Evolutionary conservation across 306 rosid genomes (phyloP).

Genomic region (Begonia peltatifolia): DNA sequence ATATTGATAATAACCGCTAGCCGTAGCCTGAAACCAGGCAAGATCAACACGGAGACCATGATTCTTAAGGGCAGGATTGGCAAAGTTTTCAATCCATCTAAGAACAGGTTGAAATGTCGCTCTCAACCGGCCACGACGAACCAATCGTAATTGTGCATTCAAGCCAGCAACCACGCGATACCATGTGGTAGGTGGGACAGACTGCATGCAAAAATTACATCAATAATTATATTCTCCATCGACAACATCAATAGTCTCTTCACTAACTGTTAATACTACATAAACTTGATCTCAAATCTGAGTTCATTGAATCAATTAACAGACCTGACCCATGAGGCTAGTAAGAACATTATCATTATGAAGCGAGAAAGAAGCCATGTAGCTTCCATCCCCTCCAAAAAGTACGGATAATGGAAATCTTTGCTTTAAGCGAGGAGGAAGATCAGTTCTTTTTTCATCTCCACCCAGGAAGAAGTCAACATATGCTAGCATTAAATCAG

Average conservation of each 20-base stretch:
- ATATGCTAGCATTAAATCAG: conserved; percentile 92
- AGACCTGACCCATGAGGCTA: conserved; percentile 97
- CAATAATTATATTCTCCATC: not conserved
- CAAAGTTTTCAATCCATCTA: conserved; percentile 81
- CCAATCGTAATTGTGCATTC: conserved; percentile 89
- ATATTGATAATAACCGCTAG: conserved; percentile 85
- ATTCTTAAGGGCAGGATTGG: conserved; percentile 69
- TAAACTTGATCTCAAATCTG: conserved; percentile 1
- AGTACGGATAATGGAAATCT: conserved; percentile 75
- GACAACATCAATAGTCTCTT: not conserved
- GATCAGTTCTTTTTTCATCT: conserved; percentile 91
- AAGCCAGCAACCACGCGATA: conserved; percentile 90
- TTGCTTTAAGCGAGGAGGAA: conserved; percentile 72
- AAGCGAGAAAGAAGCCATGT: conserved; percentile 86
- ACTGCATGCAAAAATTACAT: conserved; percentile 26
- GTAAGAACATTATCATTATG: conserved; percentile 84
- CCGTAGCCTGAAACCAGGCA: conserved; percentile 83
- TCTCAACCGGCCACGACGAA: conserved; percentile 76
- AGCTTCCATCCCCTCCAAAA: conserved; percentile 98
- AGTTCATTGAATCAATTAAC: conserved; percentile 18
- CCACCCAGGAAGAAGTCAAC: conserved; percentile 96
- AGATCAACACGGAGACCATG: conserved; percentile 69
- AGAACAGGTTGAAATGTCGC: conserved; percentile 69
- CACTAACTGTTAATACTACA: too few relatives aligned
- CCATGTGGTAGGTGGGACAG: conserved; percentile 90